phyloP scores from a whole-genome alignment of 108 stramenopile genomes.

The Pseudonitzschia pungens region DNA sequence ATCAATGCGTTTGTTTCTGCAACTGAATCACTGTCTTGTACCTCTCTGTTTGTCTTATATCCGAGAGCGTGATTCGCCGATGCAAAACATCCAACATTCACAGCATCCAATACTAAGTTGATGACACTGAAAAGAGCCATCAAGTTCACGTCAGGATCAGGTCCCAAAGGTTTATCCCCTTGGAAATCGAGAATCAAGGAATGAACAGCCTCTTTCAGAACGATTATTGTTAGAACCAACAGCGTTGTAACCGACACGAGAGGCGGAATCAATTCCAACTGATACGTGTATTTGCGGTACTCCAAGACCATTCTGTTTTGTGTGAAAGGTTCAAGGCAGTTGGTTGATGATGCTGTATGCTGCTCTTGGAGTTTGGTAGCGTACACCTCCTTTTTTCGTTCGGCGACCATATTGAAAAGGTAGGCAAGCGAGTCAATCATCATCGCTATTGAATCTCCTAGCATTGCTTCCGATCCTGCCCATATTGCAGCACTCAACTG shows the following conservation, averaged over 20 bases:
- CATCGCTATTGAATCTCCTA: constrained; percentile 66
- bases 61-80: constrained; percentile 53
- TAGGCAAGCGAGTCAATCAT: constrained; percentile 65
- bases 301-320: constrained; percentile 34
- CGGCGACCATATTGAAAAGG: constrained; percentile 65
- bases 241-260: constrained; percentile 63
- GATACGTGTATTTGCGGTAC: constrained; percentile 32
- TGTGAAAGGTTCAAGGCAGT: background rate
- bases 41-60: constrained; percentile 27
- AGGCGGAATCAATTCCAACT: constrained; percentile 78
- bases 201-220: constrained; percentile 31
- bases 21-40: background rate
- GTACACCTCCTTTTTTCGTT: constrained; percentile 49
- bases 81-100: constrained; percentile 81
- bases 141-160: constrained; percentile 43
- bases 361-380: constrained; percentile 5
- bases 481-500: constrained; percentile 50
- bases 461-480: constrained; percentile 61
- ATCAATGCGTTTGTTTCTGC: background rate
- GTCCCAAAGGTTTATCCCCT: constrained; percentile 20
- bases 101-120: constrained; percentile 67
- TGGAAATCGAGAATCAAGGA: constrained; percentile 24
- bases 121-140: constrained; percentile 75
- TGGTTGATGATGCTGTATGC: background rate
- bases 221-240: constrained; percentile 49